Base-by-base conservation (phyloP, 768 basidiomycete genomes). In the Russula olivacea region DNA sequence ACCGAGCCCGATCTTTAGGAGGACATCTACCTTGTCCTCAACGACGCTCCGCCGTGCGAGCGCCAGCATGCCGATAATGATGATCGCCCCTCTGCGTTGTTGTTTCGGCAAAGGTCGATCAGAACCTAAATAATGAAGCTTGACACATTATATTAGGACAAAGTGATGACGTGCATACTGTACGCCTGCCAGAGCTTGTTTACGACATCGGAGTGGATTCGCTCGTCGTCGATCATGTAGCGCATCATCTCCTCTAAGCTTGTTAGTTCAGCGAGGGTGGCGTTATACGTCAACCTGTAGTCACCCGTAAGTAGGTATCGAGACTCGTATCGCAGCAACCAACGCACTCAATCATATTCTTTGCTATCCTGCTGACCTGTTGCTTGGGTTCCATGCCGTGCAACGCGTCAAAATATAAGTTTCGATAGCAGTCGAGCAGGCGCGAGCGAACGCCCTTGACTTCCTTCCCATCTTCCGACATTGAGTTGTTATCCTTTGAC, bases 211-310 rank as follows among this genome's bases (percentile, higher is more conserved):
- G 78, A 73, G 68, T 93, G 89, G 21, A 99, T 83, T 38, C 86
- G 86, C 3, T 82, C 84, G 53, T 95, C 91, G 9, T 89, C 86
- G 90, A 96, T 95, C 89, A 99, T 90, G 34, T 89, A 91, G 48
- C 91, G 83, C 86, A 99, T 87, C 81, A 98, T 88, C 74, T 98
- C 94, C 71, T 99, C 97, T 57, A 98, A 76, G 68, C 93, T 95
- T 1, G 95, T 99, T 47, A 99, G 76, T 72, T 98, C 95, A 1
- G 97, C 97, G 30, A 99, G 79, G 0, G 93, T 95, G 1, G 96
- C 91, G 17, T 88, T 85, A 70, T 93, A 95, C 0, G 97, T 98
- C 47, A 89, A 79, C 72, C 96, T 98, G 63, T 45, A 49, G 38
- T 50, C 34, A 62, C 30, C 60, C 5, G 12, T 43, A 19, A 8